phyloP scores from a whole-genome alignment of 352 stramenopile genomes.

The Pythium brachiatum region DNA sequence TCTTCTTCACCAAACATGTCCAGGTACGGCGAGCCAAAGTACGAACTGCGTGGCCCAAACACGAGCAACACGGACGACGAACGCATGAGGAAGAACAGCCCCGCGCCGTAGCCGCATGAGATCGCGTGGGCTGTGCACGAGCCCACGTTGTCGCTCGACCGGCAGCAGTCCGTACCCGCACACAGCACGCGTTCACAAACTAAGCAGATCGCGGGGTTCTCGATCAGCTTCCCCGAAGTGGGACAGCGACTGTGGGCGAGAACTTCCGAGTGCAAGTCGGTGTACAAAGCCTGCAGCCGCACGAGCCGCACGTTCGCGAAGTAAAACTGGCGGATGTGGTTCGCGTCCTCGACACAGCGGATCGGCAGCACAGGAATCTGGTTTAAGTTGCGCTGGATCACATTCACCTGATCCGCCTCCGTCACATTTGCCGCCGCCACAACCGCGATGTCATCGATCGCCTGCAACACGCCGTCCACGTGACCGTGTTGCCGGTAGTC shows the following conservation, averaged over 20 bases:
- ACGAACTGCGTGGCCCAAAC: slow-evolving; percentile 69
- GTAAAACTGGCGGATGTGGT: slow-evolving; percentile 37
- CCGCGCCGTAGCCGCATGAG: slow-evolving; percentile 65
- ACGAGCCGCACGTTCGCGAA: slow-evolving; percentile 69
- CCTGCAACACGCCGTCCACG: slow-evolving; percentile 38
- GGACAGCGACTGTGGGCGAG: slow-evolving; percentile 71
- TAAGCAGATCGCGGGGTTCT: slow-evolving; percentile 80
- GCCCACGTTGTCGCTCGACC: slow-evolving; percentile 62
- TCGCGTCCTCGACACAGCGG: slow-evolving; percentile 38
- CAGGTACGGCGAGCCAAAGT: slow-evolving; percentile 84
- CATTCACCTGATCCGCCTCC: slow-evolving; percentile 21
- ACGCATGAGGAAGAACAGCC: slow-evolving; percentile 81
- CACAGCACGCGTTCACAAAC: slow-evolving; percentile 77
- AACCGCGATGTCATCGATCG: slow-evolving; percentile 31
- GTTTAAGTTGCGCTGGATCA: slow-evolving; percentile 47
- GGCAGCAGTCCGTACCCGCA: slow-evolving; percentile 79
- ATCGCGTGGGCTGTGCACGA: slow-evolving; percentile 76
- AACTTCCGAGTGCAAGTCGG: slow-evolving; percentile 72
- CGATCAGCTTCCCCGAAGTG: slow-evolving; percentile 63
- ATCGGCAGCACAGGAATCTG: slow-evolving; percentile 56
- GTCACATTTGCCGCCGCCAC: slow-evolving; percentile 7
- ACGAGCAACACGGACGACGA: slow-evolving; percentile 77
- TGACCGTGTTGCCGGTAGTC: slow-evolving; percentile 58
- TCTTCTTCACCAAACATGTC: slow-evolving; percentile 90
- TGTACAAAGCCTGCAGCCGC: slow-evolving; percentile 65